A percentile compares a stretch with the other conserved stretches of the same genome.
phyloP scores from a whole-genome alignment of 2,329 filamentous ascomycete species.

The Ophiostoma sp. region DNA sequence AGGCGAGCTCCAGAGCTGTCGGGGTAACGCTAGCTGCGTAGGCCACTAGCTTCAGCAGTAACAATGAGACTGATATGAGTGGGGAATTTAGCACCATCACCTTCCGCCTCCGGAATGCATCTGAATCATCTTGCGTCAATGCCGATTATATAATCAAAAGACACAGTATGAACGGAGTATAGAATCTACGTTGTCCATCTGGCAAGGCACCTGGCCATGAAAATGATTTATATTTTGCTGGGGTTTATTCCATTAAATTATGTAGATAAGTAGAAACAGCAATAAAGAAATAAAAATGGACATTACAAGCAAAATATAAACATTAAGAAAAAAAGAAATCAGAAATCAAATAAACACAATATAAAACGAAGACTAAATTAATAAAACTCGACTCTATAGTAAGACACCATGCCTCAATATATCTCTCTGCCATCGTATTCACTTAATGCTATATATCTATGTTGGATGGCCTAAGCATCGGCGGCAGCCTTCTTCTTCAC shows the following conservation, averaged over 20 bases:
- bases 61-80: background rate
- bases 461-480: background rate
- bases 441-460: background rate
- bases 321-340: no score
- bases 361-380: background rate
- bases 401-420: background rate
- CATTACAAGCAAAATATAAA: no score
- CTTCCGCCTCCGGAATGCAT: background rate
- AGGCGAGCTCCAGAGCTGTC: slow-evolving; percentile 4
- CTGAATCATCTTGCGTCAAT: background rate
- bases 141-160: background rate
- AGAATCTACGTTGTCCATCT: no score
- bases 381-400: no score
- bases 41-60: background rate
- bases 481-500: background rate
- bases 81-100: background rate
- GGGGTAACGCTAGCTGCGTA: slow-evolving; percentile 8
- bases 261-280: no score
- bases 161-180: no score
- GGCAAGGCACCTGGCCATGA: no score
- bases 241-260: no score
- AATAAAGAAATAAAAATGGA: no score
- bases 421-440: background rate
- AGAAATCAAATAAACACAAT: background rate
- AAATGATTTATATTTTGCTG: no score